phyloP scores from a whole-genome alignment of 2,329 filamentous ascomycete species.

The Aspergillus fructus region DNA sequence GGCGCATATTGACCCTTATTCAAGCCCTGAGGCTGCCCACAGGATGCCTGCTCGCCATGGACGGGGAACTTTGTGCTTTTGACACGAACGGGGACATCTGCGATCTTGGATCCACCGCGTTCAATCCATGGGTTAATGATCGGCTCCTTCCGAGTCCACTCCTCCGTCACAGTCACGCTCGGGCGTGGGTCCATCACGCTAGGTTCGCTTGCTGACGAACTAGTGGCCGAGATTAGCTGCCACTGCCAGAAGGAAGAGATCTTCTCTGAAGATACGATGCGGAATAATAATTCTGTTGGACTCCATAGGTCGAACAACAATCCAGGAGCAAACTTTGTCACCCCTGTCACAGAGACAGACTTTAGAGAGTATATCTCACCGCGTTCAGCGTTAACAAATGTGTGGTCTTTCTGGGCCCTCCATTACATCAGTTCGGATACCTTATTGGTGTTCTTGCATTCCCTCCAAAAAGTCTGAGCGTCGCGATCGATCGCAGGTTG shows the following conservation, averaged over 20 bases:
- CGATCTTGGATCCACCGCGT: not conserved
- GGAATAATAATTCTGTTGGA: not conserved
- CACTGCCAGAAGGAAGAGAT: not conserved
- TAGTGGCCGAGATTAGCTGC: not conserved
- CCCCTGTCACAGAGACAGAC: not conserved
- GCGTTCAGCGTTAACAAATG: not conserved
- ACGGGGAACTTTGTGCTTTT: not conserved
- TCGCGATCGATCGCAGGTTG: not conserved
- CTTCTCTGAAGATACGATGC: too few species aligned
- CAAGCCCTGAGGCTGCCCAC: not conserved
- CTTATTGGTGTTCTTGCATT: not conserved
- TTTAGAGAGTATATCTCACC: not conserved
- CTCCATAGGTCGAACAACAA: not conserved
- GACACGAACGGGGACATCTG: not conserved
- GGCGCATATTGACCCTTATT: not conserved
- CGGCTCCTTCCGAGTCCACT: slow-evolving; percentile 10
- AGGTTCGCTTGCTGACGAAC: slow-evolving; percentile 5
- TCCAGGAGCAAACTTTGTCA: not conserved
- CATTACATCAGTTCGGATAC: not conserved
- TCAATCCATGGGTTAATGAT: slow-evolving; percentile 12
- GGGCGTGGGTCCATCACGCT: slow-evolving; percentile 1
- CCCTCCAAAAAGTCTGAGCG: not conserved
- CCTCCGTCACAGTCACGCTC: not conserved
- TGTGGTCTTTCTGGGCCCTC: not conserved
- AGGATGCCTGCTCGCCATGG: not conserved